These are phyloP conservation scores for Tylopilus rubrobrunneus DNA, from an alignment of 768 basidiomycete genomes.

Conservation along the genomic window DNA sequence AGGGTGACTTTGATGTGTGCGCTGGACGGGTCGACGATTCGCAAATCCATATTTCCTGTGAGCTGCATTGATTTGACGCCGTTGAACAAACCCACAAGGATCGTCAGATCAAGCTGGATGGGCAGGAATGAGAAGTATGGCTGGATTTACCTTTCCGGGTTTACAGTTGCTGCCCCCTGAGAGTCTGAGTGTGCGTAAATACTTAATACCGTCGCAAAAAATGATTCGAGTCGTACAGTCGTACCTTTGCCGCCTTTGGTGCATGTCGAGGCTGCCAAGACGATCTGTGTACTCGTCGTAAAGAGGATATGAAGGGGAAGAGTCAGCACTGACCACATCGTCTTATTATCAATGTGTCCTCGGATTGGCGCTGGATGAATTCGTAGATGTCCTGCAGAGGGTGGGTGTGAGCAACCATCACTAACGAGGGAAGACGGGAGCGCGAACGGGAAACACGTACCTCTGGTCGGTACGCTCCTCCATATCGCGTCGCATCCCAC, in stretches of 20 bases:
- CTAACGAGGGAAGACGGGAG: no score
- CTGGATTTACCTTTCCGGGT: conserved; percentile 61
- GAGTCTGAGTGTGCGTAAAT: conserved; percentile 34
- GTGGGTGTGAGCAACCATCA: no score
- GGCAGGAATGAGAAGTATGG: not conserved
- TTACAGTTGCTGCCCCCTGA: conserved; percentile 64
- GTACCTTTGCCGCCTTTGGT: conserved; percentile 90
- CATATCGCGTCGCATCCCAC: no score
- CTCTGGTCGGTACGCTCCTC: no score
- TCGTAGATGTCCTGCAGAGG: no score
- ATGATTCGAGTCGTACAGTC: conserved; percentile 29
- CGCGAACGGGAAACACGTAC: no score
- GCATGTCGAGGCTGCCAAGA: conserved; percentile 91
- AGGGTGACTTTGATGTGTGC: conserved; percentile 72
- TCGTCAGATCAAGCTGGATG: not conserved
- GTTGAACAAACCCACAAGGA: conserved; percentile 37
- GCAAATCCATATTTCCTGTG: conserved; percentile 92
- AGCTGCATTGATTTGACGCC: conserved; percentile 85
- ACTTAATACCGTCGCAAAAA: not conserved
- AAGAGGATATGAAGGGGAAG: not conserved
- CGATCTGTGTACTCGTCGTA: conserved; percentile 52
- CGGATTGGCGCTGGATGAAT: no score
- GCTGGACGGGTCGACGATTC: conserved; percentile 71
- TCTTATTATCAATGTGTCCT: not conserved
- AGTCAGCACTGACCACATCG: conserved; percentile 21